Conservation (phyloP, 208 protist genomes). For the Borovskyia barvae region DNA sequence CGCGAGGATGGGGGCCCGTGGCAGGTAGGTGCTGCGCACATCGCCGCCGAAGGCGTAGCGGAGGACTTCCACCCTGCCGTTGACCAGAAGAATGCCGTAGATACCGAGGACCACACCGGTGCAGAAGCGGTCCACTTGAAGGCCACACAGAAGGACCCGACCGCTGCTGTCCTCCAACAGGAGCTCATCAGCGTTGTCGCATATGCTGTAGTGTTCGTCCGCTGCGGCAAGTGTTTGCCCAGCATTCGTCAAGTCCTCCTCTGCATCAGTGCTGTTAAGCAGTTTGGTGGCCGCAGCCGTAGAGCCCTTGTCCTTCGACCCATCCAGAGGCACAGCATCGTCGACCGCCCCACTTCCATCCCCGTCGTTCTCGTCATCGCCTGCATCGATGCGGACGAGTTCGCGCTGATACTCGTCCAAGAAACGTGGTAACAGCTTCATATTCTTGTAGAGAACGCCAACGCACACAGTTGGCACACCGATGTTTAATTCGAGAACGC, state of each 20-base stretch:
- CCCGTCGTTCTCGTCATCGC: slow-evolving; percentile 68
- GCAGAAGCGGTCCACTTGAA: slow-evolving; percentile 57
- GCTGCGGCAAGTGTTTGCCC: slow-evolving; percentile 15
- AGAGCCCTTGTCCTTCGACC: slow-evolving; percentile 3
- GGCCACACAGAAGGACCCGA: slow-evolving; percentile 53
- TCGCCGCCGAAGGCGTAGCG: slow-evolving; percentile 52
- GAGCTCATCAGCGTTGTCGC: slow-evolving; percentile 59
- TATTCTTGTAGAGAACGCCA: slow-evolving; percentile 89
- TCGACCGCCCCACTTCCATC: slow-evolving; percentile 14
- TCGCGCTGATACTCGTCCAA: slow-evolving; percentile 88
- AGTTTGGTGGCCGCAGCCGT: not conserved
- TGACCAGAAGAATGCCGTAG: slow-evolving; percentile 60
- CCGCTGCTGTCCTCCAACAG: slow-evolving; percentile 85
- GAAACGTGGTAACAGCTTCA: slow-evolving; percentile 84
- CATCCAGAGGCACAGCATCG: slow-evolving; percentile 15
- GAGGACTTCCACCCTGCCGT: slow-evolving; percentile 63
- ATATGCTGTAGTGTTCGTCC: slow-evolving; percentile 49
- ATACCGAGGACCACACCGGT: slow-evolving; percentile 79
- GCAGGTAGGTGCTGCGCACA: slow-evolving; percentile 45
- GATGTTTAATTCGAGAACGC: slow-evolving; percentile 68
- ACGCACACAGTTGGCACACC: slow-evolving; percentile 60
- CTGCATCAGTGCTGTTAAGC: slow-evolving; percentile 1
- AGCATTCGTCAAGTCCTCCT: slow-evolving; percentile 7
- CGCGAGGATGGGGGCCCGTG: slow-evolving; percentile 22
- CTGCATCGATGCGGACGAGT: slow-evolving; percentile 77